These are phyloP conservation scores for Gilbertella persicaria DNA, from an alignment of 371 early-diverging fungal species.

Conservation along the genomic window DNA sequence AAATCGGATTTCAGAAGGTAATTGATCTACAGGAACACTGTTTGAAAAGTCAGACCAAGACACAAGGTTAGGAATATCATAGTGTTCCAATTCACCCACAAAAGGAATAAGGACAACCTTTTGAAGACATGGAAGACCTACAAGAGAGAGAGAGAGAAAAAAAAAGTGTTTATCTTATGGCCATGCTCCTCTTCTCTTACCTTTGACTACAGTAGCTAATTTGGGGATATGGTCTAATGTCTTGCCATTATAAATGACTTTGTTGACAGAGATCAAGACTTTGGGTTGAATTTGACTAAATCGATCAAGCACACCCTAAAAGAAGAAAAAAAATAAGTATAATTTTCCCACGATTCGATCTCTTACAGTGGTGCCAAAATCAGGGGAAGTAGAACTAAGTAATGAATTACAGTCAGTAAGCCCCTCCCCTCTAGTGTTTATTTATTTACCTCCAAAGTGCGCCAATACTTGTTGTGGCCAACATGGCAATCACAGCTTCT, in stretches of 20 bases:
- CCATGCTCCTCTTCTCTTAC: slow-evolving; percentile 14
- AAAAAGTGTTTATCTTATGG: not conserved
- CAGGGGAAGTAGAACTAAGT: slow-evolving; percentile 83
- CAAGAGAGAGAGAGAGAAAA: not conserved
- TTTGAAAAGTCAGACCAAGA: slow-evolving; percentile 52
- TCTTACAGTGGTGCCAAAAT: slow-evolving; percentile 85
- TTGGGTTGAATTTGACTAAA: slow-evolving; percentile 95
- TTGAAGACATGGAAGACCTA: slow-evolving; percentile 56
- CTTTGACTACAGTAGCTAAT: slow-evolving; percentile 69
- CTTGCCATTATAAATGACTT: slow-evolving; percentile 89
- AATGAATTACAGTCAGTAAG: not conserved
- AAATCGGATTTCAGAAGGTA: slow-evolving; percentile 58
- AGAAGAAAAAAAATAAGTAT: slow-evolving; percentile 1
- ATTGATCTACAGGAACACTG: slow-evolving; percentile 28
- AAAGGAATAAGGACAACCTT: slow-evolving; percentile 81
- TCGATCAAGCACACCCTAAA: slow-evolving; percentile 89
- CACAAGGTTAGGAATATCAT: slow-evolving; percentile 39
- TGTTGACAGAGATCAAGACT: slow-evolving; percentile 89
- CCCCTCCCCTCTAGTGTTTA: not conserved
- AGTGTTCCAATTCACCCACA: slow-evolving; percentile 33
- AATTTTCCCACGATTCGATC: slow-evolving; percentile 4
- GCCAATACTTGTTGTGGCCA: slow-evolving; percentile 94
- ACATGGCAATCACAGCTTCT: slow-evolving; percentile 86
- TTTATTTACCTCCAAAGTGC: slow-evolving; percentile 88
- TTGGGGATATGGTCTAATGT: slow-evolving; percentile 81